Percentiles rank a stretch among this genome's conserved stretches.
These are phyloP conservation scores for Boletus patriciae DNA, from an alignment of 768 basidiomycete genomes.

Conservation along the genomic window DNA sequence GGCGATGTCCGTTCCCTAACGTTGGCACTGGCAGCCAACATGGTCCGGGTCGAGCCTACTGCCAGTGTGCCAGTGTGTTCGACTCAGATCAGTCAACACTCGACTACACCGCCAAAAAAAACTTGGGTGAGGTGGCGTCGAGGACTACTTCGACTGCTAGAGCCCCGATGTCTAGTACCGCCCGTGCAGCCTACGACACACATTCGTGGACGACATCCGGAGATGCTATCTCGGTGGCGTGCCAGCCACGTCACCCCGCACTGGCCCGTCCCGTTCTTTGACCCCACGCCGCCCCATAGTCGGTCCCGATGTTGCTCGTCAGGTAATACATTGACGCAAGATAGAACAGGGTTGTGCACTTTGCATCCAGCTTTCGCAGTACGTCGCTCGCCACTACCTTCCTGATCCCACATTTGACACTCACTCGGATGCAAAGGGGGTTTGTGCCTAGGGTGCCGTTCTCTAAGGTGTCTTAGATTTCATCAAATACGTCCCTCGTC, in stretches of 20 bases:
- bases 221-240: constrained; percentile 54
- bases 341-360: constrained; percentile 57
- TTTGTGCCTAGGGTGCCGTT: constrained; percentile 56
- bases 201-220: constrained; percentile 46
- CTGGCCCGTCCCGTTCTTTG: constrained; percentile 54
- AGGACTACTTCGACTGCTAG: too few relatives aligned
- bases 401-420: constrained; percentile 45
- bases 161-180: too few relatives aligned
- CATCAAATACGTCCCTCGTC: constrained; percentile 40
- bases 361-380: constrained; percentile 50
- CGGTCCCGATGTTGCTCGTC: constrained; percentile 16
- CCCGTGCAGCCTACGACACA: background rate
- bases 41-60: too few relatives aligned
- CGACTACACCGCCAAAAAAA: too few relatives aligned
- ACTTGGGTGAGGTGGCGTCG: too few relatives aligned
- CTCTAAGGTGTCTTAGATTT: constrained; percentile 47
- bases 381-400: constrained; percentile 54
- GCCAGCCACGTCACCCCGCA: constrained; percentile 49
- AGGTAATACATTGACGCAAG: constrained; percentile 1
- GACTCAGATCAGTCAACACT: too few relatives aligned
- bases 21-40: too few relatives aligned
- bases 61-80: too few relatives aligned
- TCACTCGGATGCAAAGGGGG: constrained; percentile 46
- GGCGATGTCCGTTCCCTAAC: too few relatives aligned
- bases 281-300: constrained; percentile 47